These are phyloP conservation scores for Dactylellina sp. DNA, from an alignment of 2,329 filamentous ascomycete genomes.

Conservation along the genomic window DNA sequence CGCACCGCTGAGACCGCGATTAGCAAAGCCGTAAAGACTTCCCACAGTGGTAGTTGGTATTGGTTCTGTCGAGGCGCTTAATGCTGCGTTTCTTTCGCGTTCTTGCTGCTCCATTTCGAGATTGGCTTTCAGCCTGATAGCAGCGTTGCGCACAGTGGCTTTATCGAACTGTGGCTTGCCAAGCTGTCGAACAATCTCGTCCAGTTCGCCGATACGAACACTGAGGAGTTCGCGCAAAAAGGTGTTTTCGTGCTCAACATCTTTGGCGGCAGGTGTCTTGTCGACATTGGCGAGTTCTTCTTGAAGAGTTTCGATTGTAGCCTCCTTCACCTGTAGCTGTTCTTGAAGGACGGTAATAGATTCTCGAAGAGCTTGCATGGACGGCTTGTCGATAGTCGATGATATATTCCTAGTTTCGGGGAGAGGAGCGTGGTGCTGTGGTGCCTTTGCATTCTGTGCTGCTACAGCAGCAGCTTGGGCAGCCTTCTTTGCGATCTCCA, in stretches of 20 bases:
- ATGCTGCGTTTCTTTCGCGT: conserved; percentile 74
- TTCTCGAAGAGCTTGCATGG: conserved; percentile 91
- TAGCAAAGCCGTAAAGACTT: conserved; percentile 47
- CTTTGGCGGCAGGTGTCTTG: conserved; percentile 83
- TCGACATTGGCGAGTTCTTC: conserved; percentile 76
- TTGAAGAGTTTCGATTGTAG: conserved; percentile 87
- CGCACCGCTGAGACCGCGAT: conserved; percentile 36
- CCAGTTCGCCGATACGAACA: conserved; percentile 88
- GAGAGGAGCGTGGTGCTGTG: conserved; percentile 47
- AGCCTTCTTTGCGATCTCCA: conserved; percentile 88
- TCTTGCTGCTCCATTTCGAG: conserved; percentile 98
- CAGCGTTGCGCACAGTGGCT: conserved; percentile 84
- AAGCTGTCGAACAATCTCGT: conserved; percentile 87
- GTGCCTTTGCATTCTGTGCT: conserved; percentile 69
- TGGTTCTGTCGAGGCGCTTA: conserved; percentile 34
- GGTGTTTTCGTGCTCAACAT: conserved; percentile 90
- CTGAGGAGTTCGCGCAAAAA: conserved; percentile 95
- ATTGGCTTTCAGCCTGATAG: conserved; percentile 91
- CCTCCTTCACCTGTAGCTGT: conserved; percentile 93
- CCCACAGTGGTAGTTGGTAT: conserved; percentile 43
- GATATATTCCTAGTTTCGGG: conserved; percentile 63
- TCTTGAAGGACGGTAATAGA: conserved; percentile 97
- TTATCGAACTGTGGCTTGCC: conserved; percentile 80
- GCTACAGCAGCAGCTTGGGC: conserved; percentile 84
- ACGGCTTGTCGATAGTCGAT: conserved; percentile 79